Percentiles rank a stretch among this genome's conserved stretches.
Evolutionary conservation across 148 eudicot genomes (phyloP).

Genomic region (Camellia granthamiana): DNA sequence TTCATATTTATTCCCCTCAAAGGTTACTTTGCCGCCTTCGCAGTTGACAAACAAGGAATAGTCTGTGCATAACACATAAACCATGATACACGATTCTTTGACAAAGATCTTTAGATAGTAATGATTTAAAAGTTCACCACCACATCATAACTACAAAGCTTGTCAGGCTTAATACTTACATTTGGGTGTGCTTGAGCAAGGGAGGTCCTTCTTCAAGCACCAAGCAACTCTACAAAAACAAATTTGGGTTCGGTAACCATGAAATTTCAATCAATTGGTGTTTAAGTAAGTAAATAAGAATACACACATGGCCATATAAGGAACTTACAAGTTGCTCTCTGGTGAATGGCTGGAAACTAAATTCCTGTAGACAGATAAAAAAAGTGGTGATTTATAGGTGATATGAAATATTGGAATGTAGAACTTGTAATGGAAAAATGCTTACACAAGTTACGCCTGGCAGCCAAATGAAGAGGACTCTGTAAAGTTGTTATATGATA

Average conservation of each 20-base stretch:
- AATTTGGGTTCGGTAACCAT: not conserved
- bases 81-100: not conserved
- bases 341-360: slow-evolving; percentile 49
- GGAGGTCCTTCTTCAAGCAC: slow-evolving; percentile 61
- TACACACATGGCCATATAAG: not conserved
- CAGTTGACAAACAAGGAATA: slow-evolving; percentile 71
- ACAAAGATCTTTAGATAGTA: not conserved
- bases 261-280: not conserved
- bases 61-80: slow-evolving; percentile 35
- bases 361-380: slow-evolving; percentile 44
- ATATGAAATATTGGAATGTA: not conserved
- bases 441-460: slow-evolving; percentile 51
- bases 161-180: slow-evolving; percentile 31
- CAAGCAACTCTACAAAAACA: slow-evolving; percentile 34
- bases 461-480: slow-evolving; percentile 32
- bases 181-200: slow-evolving; percentile 43
- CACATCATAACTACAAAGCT: slow-evolving; percentile 1
- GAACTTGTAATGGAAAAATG: not conserved
- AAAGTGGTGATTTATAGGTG: not conserved
- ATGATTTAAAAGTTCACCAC: not conserved
- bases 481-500: slow-evolving; percentile 69
- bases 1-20: slow-evolving; percentile 46
- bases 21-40: slow-evolving; percentile 50
- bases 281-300: not conserved
- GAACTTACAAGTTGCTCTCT: slow-evolving; percentile 44